Conservation (phyloP, 2,329 filamentous ascomycete genomes). For the Apiospora malaysiana region DNA sequence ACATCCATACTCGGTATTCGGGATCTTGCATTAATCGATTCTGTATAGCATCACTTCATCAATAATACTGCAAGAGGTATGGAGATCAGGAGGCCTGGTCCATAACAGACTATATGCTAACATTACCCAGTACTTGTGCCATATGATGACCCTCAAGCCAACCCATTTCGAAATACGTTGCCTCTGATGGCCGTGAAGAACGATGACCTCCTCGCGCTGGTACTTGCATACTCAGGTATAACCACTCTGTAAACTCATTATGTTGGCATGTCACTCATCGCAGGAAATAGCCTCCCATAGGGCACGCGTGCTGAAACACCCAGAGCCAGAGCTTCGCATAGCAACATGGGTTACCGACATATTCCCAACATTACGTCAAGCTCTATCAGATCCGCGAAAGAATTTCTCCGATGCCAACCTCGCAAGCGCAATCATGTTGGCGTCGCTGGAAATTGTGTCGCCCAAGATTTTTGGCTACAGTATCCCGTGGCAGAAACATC, state of each 20-base stretch:
- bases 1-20: not conserved
- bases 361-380: constrained; percentile 73
- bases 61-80: constrained; percentile 78
- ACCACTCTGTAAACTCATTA: not conserved
- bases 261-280: constrained; percentile 26
- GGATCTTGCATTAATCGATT: not conserved
- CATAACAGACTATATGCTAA: not conserved
- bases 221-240: constrained; percentile 75
- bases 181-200: constrained; percentile 70
- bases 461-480: constrained; percentile 81
- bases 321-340: constrained; percentile 78
- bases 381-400: constrained; percentile 65
- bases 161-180: constrained; percentile 56
- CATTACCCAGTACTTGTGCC: constrained; percentile 52
- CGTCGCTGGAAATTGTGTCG: constrained; percentile 82
- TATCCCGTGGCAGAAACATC: constrained; percentile 81
- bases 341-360: constrained; percentile 81
- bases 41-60: constrained; percentile 63
- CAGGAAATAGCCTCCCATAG: constrained; percentile 73
- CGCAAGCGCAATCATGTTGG: constrained; percentile 83
- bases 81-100: not conserved
- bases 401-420: constrained; percentile 76
- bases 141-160: constrained; percentile 58
- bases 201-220: constrained; percentile 74
- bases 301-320: constrained; percentile 74